These are phyloP conservation scores for Fusarium redolens DNA, from an alignment of 2,329 filamentous ascomycete species.

Conservation along the genomic window DNA sequence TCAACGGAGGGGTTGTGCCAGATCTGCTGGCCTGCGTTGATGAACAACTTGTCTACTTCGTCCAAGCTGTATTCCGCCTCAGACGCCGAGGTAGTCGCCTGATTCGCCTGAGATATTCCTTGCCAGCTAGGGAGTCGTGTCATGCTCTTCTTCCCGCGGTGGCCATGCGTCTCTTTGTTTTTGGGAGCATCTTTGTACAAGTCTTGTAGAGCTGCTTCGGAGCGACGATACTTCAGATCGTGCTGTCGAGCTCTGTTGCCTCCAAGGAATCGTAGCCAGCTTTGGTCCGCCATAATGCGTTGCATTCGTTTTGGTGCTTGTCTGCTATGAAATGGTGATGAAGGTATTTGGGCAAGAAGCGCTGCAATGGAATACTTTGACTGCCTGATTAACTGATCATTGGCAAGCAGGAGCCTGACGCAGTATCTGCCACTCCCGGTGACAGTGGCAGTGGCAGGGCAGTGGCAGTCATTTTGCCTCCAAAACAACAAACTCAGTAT, in stretches of 20 bases:
- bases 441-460: background rate
- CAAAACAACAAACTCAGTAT: background rate
- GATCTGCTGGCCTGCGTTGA: conserved; percentile 35
- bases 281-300: conserved; percentile 36
- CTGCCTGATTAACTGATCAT: background rate
- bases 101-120: background rate
- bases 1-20: conserved; percentile 57
- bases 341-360: background rate
- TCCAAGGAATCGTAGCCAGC: conserved; percentile 43
- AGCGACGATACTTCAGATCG: conserved; percentile 34
- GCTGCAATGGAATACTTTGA: background rate
- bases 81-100: background rate
- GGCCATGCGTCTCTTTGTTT: background rate
- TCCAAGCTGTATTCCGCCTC: conserved; percentile 2
- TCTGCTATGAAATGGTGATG: background rate
- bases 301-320: background rate
- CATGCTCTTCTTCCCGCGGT: conserved; percentile 6
- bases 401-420: background rate
- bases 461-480: background rate
- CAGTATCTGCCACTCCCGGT: background rate
- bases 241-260: conserved; percentile 39
- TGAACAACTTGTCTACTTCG: conserved; percentile 29
- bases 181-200: conserved; percentile 15
- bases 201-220: conserved; percentile 35
- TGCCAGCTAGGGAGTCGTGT: conserved; percentile 32